A percentile compares a stretch with the other conserved stretches of the same genome.
phyloP scores from a whole-genome alignment of 1,139 yeast genomes.

The Scheffersomyces lignicola region DNA sequence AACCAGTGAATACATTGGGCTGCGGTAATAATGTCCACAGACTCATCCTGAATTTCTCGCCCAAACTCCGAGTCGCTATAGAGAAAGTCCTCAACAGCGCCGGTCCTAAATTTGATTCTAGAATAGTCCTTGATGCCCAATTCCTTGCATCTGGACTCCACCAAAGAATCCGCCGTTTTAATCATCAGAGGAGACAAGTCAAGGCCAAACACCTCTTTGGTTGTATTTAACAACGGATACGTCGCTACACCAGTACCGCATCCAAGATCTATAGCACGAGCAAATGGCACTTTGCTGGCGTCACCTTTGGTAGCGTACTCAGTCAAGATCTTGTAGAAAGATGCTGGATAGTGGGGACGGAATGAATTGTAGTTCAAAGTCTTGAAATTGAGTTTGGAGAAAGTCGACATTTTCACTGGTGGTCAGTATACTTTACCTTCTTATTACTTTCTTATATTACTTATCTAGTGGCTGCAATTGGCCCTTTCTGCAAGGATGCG shows the following conservation, averaged over 20 bases:
- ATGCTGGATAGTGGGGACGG: conserved; percentile 66
- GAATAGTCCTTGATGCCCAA: conserved; percentile 23
- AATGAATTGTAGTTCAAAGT: conserved; percentile 58
- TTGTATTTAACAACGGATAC: conserved; percentile 34
- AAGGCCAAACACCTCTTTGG: conserved; percentile 31
- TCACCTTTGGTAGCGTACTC: conserved; percentile 22
- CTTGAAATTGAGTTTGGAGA: conserved; percentile 58
- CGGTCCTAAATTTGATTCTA: conserved; percentile 31
- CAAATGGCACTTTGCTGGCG: conserved; percentile 17
- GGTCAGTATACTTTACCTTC: too few species aligned
- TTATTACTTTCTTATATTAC: too few species aligned
- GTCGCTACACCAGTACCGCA: conserved; percentile 46
- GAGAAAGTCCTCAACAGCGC: conserved; percentile 37
- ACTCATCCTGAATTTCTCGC: conserved; percentile 16
- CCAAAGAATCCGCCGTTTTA: conserved; percentile 31
- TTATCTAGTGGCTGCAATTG: too few species aligned
- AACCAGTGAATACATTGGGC: conserved; percentile 53
- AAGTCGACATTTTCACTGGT: conserved; percentile 71
- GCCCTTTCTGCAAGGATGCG: too few species aligned
- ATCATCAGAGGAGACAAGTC: conserved; percentile 38
- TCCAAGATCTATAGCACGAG: conserved; percentile 34
- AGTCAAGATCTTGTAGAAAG: conserved; percentile 48
- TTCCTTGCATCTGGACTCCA: conserved; percentile 15
- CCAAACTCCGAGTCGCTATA: conserved; percentile 11
- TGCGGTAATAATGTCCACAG: conserved; percentile 41